These are phyloP conservation scores for Scheffersomyces titani DNA, from an alignment of 1,139 yeast genomes.

Conservation along the genomic window DNA sequence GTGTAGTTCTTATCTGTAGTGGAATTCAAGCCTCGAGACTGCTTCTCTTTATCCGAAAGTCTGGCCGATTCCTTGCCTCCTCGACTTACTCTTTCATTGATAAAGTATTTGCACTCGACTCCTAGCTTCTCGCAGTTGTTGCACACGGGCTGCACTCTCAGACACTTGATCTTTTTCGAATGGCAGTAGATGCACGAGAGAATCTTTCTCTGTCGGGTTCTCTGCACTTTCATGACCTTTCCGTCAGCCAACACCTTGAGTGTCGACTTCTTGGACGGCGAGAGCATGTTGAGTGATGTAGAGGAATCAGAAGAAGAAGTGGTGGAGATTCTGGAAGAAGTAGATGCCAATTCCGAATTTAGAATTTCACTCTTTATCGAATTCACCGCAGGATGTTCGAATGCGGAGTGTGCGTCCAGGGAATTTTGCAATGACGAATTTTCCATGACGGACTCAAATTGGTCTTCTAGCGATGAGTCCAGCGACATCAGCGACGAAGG, in stretches of 20 bases:
- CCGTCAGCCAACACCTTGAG: slow-evolving; percentile 42
- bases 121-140: slow-evolving; percentile 48
- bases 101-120: slow-evolving; percentile 53
- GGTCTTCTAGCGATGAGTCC: background rate
- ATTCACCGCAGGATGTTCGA: background rate
- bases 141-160: slow-evolving; percentile 51
- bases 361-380: background rate
- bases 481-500: background rate
- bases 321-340: background rate
- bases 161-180: slow-evolving; percentile 61
- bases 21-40: background rate
- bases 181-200: slow-evolving; percentile 63
- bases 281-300: background rate
- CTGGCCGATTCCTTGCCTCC: slow-evolving; percentile 40
- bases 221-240: slow-evolving; percentile 55
- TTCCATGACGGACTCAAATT: background rate
- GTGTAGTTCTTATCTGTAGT: background rate
- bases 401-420: background rate
- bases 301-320: background rate
- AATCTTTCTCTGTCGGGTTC: slow-evolving; percentile 57
- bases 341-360: background rate
- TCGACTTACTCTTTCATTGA: slow-evolving; percentile 54
- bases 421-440: background rate
- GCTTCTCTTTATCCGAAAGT: slow-evolving; percentile 8
- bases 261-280: slow-evolving; percentile 3